Evolutionary conservation across 2,329 filamentous ascomycete genomes (phyloP).

Genomic region (Exophiala viscosa): DNA sequence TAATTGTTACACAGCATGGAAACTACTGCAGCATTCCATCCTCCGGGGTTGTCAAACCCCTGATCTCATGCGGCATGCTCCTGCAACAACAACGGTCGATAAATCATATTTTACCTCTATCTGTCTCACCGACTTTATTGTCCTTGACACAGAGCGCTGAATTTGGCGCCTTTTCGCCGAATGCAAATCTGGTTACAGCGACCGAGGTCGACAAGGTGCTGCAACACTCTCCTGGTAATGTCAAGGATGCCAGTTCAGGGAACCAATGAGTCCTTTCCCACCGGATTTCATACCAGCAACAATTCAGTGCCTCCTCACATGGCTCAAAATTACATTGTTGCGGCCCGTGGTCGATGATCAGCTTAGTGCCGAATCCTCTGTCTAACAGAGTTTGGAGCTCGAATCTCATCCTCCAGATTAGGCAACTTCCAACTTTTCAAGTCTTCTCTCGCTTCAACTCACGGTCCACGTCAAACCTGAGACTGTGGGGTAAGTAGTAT

Average conservation of each 20-base stretch:
- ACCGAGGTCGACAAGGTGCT: no score
- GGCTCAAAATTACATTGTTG: not conserved
- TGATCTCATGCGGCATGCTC: not conserved
- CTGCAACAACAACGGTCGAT: not conserved
- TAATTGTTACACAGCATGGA: constrained; percentile 16
- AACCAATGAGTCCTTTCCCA: not conserved
- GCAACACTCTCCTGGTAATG: no score
- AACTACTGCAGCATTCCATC: constrained; percentile 9
- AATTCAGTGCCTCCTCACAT: not conserved
- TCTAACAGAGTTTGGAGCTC: constrained; percentile 3
- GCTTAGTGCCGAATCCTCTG: constrained; percentile 10
- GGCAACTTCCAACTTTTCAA: constrained; percentile 14
- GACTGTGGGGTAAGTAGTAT: not conserved
- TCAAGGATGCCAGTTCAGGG: no score
- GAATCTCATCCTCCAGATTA: constrained; percentile 15
- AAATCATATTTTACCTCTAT: not conserved
- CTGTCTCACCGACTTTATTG: constrained; percentile 17
- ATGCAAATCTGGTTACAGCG: no score
- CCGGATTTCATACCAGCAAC: not conserved
- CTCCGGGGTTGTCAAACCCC: constrained; percentile 19
- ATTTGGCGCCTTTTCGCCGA: not conserved
- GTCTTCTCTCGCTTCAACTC: not conserved
- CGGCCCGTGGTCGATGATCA: constrained; percentile 16
- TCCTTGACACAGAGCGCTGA: not conserved
- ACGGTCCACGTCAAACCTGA: not conserved